Percentiles rank a stretch among this genome's conserved stretches.
Evolutionary conservation across 768 basidiomycete genomes (phyloP).

Genomic region (Pleurotus pulmonarius): DNA sequence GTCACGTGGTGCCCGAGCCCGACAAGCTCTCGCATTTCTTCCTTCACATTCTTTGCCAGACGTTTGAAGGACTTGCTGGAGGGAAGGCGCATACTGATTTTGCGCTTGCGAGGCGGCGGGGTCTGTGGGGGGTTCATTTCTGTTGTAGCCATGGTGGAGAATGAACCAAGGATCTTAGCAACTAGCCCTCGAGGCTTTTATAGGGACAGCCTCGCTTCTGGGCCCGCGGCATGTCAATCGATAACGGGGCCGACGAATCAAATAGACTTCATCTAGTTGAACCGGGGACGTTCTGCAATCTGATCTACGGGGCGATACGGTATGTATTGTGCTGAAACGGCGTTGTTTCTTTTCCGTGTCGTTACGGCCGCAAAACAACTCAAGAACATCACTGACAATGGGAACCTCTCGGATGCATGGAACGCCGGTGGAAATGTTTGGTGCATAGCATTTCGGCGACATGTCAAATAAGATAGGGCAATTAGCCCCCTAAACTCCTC

Average conservation of each 20-base stretch:
- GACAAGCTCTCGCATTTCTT: slow-evolving; percentile 11
- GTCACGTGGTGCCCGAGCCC: slow-evolving; percentile 12
- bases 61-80: slow-evolving; percentile 19
- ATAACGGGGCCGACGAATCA: neutral
- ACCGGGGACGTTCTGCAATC: neutral
- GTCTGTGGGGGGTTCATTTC: neutral
- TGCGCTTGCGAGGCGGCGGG: slow-evolving; percentile 4
- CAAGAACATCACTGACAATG: too few relatives aligned
- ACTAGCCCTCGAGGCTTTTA: neutral
- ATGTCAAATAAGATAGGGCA: too few relatives aligned
- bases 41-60: slow-evolving; percentile 21
- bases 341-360: neutral
- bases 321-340: neutral
- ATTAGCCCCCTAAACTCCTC: too few relatives aligned
- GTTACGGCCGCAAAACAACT: neutral
- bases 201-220: neutral
- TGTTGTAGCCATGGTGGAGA: too few relatives aligned
- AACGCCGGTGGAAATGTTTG: too few relatives aligned
- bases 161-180: slow-evolving; percentile 3
- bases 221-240: neutral
- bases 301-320: slow-evolving; percentile 2
- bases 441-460: too few relatives aligned
- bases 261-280: slow-evolving; percentile 1
- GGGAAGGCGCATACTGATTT: slow-evolving; percentile 12
- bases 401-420: too few relatives aligned